Percentiles rank a stretch among this genome's conserved stretches.
Conservation (phyloP, 495 filamentous ascomycete species). For the Mycothermus thermophilus region DNA sequence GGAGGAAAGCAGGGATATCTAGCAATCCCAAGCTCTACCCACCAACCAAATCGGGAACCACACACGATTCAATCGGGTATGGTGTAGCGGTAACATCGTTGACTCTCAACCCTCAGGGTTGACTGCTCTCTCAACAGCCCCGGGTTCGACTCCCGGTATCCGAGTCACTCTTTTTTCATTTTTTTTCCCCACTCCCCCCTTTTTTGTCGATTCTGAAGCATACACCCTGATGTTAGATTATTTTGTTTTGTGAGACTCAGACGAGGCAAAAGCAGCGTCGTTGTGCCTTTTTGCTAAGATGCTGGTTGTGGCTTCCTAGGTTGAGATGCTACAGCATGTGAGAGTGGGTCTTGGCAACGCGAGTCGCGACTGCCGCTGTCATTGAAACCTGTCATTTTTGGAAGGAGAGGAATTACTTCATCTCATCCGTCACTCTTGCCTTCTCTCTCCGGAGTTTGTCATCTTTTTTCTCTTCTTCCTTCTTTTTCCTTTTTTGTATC, state of each 20-base stretch:
- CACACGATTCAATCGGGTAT: constrained; percentile 9
- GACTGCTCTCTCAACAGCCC: constrained; percentile 9
- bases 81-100: constrained; percentile 13
- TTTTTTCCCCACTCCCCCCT: background rate
- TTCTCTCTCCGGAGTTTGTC: too few species aligned
- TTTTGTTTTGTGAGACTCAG: too few species aligned
- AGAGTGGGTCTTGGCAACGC: background rate
- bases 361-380: background rate
- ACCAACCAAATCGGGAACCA: constrained; percentile 6
- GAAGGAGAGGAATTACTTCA: too few species aligned
- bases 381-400: too few species aligned
- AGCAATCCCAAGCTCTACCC: too few species aligned
- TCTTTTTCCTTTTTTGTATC: too few species aligned
- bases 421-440: too few species aligned
- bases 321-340: background rate
- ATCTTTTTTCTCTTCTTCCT: too few species aligned
- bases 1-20: too few species aligned
- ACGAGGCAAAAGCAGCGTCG: background rate
- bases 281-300: background rate
- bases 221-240: too few species aligned
- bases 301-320: background rate
- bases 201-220: background rate
- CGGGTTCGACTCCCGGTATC: constrained; percentile 10
- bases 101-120: constrained; percentile 9
- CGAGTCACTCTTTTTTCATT: constrained; percentile 4